Base-by-base conservation (phyloP, 345 rosid species). In the Acer yangbiense region DNA sequence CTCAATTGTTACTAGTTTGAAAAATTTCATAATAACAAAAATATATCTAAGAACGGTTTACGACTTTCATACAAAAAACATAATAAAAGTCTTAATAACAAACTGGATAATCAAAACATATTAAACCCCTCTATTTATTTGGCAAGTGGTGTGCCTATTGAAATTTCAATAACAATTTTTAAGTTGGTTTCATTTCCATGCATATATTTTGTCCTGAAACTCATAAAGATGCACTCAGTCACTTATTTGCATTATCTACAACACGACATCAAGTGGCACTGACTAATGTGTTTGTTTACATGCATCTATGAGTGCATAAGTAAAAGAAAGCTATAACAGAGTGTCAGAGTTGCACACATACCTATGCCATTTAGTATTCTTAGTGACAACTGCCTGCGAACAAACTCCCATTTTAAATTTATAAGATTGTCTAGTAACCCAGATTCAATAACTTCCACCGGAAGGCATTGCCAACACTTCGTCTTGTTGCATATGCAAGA, bases 351-450 rank as follows among this genome's bases (percentile, higher is more conserved):
- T 46, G 75, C 68, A 73, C 25, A 21, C 90, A 75, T 89, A 96
- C 99, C 97, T 69, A 86, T 86, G 69, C 88, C 86, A 80, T 81
- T 72, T 50, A 96, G 89, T 58, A 87, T 78, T 79, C 91, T 85
- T 65, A 87, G 74, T 61, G 83, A 86, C 60, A 89, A 88, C 70
- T 79, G 88, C 85, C 98, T 87, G 78, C 88, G 88, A 72, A 79
- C 82, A 74, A 90, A 79, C 80, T 96, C 97, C 97, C 93, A 87
- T 78, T 87, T 91, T 82, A 91, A 48, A 61, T 71, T 72, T 35
- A 91, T 70, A 71, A 86, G 83, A 81, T 73, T 84, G 72, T 25
- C 81, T 61, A 96, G 58, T 44, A 83, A 78, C 73, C 87, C 88
- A 80, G 97, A 86, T 76, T 86, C 85, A 52, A 70, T 66, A 70